These are phyloP conservation scores for Elsinoe arachidis DNA, from an alignment of 2,329 filamentous ascomycete species.

Conservation along the genomic window DNA sequence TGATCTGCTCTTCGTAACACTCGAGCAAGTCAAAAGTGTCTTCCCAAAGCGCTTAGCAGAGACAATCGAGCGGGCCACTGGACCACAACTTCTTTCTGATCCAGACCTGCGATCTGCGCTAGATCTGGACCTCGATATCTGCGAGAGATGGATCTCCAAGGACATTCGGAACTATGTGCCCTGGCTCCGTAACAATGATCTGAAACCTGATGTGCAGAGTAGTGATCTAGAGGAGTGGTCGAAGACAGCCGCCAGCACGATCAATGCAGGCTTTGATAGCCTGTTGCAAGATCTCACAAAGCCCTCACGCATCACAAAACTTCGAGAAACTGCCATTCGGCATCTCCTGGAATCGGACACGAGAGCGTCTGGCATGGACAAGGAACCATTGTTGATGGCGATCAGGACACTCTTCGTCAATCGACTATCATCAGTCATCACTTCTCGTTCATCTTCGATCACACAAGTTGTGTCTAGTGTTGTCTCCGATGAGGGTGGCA, in stretches of 20 bases:
- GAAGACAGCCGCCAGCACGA: conserved; percentile 56
- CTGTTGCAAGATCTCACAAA: conserved; percentile 5
- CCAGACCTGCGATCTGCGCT: conserved; percentile 55
- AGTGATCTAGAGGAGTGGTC: conserved; percentile 56
- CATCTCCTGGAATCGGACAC: conserved; percentile 11
- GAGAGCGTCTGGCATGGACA: conserved; percentile 15
- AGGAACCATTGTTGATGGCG: conserved; percentile 13
- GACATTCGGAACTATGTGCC: conserved; percentile 80
- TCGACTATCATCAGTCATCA: conserved; percentile 3
- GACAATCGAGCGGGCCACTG: conserved; percentile 60
- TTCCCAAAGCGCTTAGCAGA: conserved; percentile 65
- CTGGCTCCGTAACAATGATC: conserved; percentile 73
- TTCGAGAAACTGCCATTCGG: conserved; percentile 13
- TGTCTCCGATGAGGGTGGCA: neutral
- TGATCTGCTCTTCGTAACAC: conserved; percentile 64
- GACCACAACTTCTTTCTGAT: conserved; percentile 63
- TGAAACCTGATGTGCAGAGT: conserved; percentile 32
- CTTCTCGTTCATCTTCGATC: neutral
- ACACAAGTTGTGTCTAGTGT: neutral
- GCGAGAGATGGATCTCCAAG: conserved; percentile 70
- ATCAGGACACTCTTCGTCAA: conserved; percentile 12
- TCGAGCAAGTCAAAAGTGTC: conserved; percentile 67
- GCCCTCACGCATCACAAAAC: neutral
- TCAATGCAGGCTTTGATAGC: conserved; percentile 42
- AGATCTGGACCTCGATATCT: conserved; percentile 67